These are phyloP conservation scores for Salix caprea DNA, from an alignment of 345 rosid species.

Conservation along the genomic window DNA sequence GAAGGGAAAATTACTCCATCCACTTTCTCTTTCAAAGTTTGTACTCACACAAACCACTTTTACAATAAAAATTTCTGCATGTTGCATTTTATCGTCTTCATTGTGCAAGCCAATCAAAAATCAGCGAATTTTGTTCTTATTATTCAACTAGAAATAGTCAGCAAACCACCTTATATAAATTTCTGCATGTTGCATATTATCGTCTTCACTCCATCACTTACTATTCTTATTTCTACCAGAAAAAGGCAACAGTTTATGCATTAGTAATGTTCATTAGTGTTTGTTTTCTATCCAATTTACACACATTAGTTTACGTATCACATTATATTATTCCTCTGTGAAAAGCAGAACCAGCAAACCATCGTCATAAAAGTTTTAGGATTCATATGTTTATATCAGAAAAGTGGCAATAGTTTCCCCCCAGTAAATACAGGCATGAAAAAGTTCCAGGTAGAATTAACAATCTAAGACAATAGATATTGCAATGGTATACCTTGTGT, in stretches of 20 bases:
- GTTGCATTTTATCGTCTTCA: background rate
- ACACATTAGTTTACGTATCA: background rate
- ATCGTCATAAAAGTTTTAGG: background rate
- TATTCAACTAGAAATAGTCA: background rate
- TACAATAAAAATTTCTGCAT: background rate
- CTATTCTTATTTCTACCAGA: too few relatives aligned
- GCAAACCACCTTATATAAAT: too few relatives aligned
- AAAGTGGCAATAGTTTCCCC: background rate
- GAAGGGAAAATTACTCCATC: too few relatives aligned
- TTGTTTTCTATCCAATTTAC: background rate
- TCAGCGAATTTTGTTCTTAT: background rate
- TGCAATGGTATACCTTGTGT: slow-evolving; percentile 56
- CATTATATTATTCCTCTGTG: background rate
- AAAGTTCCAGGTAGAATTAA: background rate
- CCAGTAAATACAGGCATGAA: background rate
- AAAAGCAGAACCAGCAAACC: background rate
- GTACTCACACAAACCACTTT: background rate
- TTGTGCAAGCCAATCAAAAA: background rate
- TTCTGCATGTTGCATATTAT: too few relatives aligned
- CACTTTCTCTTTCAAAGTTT: too few relatives aligned
- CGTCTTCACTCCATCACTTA: too few relatives aligned
- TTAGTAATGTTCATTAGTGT: too few relatives aligned
- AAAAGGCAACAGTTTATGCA: background rate
- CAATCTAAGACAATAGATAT: background rate
- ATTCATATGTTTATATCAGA: background rate